Conservation (phyloP, 495 filamentous ascomycete species). For the Baudoinia panamericana region DNA sequence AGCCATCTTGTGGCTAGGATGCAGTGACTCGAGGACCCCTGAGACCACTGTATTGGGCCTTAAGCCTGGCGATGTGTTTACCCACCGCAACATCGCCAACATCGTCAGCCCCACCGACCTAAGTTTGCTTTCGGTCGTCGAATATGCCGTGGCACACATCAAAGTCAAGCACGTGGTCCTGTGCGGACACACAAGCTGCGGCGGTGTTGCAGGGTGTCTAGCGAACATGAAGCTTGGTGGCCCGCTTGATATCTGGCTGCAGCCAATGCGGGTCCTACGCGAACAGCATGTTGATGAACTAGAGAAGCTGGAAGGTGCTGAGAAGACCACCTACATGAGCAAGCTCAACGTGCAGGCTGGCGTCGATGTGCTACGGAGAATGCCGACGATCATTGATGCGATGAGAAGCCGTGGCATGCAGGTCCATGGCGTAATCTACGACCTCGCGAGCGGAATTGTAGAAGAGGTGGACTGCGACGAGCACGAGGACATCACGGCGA, state of each 20-base stretch:
- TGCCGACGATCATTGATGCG: constrained; percentile 28
- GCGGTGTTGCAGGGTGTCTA: constrained; percentile 60
- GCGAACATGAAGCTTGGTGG: constrained; percentile 52
- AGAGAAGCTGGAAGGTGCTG: constrained; percentile 21
- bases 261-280: constrained; percentile 53
- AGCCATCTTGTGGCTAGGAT: constrained; percentile 80
- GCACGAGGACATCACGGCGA: constrained; percentile 7
- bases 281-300: constrained; percentile 42
- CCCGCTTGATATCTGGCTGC: constrained; percentile 64
- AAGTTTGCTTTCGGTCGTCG: constrained; percentile 63
- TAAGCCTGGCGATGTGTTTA: constrained; percentile 79
- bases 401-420: constrained; percentile 28
- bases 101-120: constrained; percentile 66
- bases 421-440: constrained; percentile 32
- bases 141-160: constrained; percentile 63
- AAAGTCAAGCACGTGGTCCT: constrained; percentile 74
- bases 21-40: constrained; percentile 77
- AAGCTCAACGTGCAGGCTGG: constrained; percentile 30
- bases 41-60: constrained; percentile 74
- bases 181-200: constrained; percentile 73
- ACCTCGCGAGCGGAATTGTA: constrained; percentile 28
- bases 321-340: constrained; percentile 20
- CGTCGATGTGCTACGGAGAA: constrained; percentile 27
- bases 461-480: constrained; percentile 22
- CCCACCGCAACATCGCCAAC: constrained; percentile 93